Base-by-base conservation (phyloP, 192 early-diverging fungal species). In the Blastocladiella britannica region DNA sequence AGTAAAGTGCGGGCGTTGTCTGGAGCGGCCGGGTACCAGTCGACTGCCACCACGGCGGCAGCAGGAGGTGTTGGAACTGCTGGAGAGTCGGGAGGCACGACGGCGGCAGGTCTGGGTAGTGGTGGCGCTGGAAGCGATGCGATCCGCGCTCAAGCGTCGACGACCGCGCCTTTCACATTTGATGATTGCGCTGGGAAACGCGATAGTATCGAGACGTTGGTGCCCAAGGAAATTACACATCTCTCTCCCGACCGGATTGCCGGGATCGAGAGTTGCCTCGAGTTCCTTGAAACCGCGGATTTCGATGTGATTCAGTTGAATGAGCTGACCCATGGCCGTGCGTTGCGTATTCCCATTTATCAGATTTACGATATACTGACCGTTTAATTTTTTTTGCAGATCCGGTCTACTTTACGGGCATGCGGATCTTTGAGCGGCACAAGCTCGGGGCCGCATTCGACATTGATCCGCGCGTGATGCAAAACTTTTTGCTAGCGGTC, bases 401-500 rank as follows among this genome's bases (percentile, higher is more conserved):
- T 2, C 59, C 55, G 1, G 53, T 72, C 22, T 69, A 66, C 52
- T 69, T 67, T 29, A 53, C 63, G 23, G 63, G 56, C 5, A 61
- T 57, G 54, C 53, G 63, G 52, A 29, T 72, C 1, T 68, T 72
- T 31, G 53, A 55, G 15, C 29, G 54, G 5, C 62, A 69, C 55
- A 58, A 59, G 28, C 29, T 72, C 12, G 53, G 66, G 30, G 47
- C 23, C 12, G 28, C 23, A 51, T 59, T 66, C 60, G 54, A 63
- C 22, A 63, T 72, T 1, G 20, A 37, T 22, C 64, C 63, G 51
- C 9, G 25, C 24, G 55, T 30, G 43, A 63, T 72, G 29, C 63
- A 54, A 25, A 28, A 61, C 37, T 70, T 60, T 60, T 28, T 72
- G 22, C 60, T 28, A 4, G 54, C 58, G 25, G 51, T 72, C n/a